Evolutionary conservation across 768 basidiomycete genomes (phyloP).

Genomic region (Leucocoprinus sp.): DNA sequence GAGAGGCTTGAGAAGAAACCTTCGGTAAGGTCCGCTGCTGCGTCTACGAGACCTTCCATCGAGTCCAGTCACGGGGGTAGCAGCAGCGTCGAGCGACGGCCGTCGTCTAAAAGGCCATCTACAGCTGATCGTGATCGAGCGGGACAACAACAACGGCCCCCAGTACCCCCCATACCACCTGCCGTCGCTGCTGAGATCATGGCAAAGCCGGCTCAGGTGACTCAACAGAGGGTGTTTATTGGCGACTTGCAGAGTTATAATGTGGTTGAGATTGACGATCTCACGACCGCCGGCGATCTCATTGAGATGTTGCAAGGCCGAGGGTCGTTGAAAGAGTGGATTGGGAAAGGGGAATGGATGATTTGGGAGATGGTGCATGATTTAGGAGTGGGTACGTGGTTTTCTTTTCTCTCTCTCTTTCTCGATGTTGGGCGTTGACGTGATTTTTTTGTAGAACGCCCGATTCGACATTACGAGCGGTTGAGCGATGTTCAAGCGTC

Average conservation of each 20-base stretch:
- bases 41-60: conserved; percentile 18
- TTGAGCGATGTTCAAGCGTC: conserved; percentile 70
- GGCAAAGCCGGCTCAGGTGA: conserved; percentile 24
- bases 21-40: conserved; percentile 7
- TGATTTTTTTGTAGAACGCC: conserved; percentile 56
- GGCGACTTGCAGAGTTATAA: conserved; percentile 70
- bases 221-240: conserved; percentile 71
- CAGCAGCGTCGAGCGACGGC: conserved; percentile 15
- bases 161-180: conserved; percentile 12
- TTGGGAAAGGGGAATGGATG: conserved; percentile 71
- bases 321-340: conserved; percentile 56
- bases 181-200: conserved; percentile 28
- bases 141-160: neutral
- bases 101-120: conserved; percentile 17
- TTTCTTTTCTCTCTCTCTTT: neutral
- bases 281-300: conserved; percentile 68
- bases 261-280: conserved; percentile 59
- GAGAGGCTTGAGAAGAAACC: neutral
- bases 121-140: conserved; percentile 6
- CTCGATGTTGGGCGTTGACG: neutral
- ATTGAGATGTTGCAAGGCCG: conserved; percentile 55
- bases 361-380: conserved; percentile 86
- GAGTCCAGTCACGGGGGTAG: neutral
- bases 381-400: conserved; percentile 81
- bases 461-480: conserved; percentile 82